Percentiles rank a stretch among this genome's conserved stretches.
Conservation (phyloP, 2,329 filamentous ascomycete genomes). For the Alternaria consortialis region DNA sequence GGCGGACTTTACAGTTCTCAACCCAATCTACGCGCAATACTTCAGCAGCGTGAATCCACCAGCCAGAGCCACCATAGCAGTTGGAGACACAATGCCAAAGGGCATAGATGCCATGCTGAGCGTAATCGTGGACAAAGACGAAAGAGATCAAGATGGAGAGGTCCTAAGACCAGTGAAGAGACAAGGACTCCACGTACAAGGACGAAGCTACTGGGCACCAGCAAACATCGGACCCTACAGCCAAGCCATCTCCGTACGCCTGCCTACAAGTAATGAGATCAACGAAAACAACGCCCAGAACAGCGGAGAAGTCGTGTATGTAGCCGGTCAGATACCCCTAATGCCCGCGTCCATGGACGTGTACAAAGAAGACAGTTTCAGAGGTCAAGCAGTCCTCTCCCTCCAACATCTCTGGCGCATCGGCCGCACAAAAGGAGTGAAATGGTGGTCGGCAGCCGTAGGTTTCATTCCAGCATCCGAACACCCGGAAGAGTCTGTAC, state of each 20-base stretch:
- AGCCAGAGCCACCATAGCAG: conserved; percentile 82
- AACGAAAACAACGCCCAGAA: conserved; percentile 20
- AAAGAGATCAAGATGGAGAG: conserved; percentile 31
- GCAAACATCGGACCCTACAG: conserved; percentile 98
- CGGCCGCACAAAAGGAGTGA: conserved; percentile 73
- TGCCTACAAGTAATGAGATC: conserved; percentile 34
- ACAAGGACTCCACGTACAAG: conserved; percentile 84
- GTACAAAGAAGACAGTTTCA: conserved; percentile 53
- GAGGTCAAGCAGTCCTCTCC: conserved; percentile 72
- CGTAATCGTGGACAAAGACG: conserved; percentile 52
- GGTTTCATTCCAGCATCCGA: conserved; percentile 53
- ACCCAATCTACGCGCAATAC: conserved; percentile 76
- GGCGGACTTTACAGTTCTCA: conserved; percentile 78
- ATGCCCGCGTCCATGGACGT: conserved; percentile 80
- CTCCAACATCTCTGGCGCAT: conserved; percentile 92
- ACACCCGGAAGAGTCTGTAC: conserved; percentile 35
- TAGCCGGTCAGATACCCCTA: conserved; percentile 93
- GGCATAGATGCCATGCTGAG: conserved; percentile 69
- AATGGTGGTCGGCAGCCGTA: conserved; percentile 78
- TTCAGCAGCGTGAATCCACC: conserved; percentile 85
- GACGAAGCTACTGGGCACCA: conserved; percentile 94
- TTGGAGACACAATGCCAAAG: conserved; percentile 71
- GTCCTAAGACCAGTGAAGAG: conserved; percentile 27
- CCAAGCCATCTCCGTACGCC: conserved; percentile 74
- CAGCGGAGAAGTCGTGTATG: conserved; percentile 61